Conservation (phyloP, 352 stramenopile species). For the Phytophthora rubi region DNA sequence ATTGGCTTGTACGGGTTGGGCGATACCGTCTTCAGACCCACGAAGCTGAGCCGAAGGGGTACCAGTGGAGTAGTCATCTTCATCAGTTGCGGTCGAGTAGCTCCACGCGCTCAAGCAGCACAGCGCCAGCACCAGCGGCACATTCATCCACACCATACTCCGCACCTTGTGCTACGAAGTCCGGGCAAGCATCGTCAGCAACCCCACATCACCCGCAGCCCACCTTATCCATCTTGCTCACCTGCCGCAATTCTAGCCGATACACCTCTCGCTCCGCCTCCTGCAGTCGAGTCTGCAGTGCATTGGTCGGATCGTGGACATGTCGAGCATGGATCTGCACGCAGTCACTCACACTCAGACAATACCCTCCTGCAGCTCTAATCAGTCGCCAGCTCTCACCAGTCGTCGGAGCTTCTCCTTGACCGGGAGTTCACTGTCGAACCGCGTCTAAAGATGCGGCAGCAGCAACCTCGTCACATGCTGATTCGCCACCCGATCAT, state of each 20-base stretch:
- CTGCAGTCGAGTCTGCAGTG: constrained; percentile 49
- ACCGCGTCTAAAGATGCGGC: constrained; percentile 28
- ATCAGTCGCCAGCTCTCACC: constrained; percentile 22
- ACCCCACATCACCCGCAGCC: background rate
- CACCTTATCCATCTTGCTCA: constrained; percentile 10
- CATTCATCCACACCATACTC: constrained; percentile 42
- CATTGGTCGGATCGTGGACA: constrained; percentile 57
- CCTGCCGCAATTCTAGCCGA: constrained; percentile 43
- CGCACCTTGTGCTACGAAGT: constrained; percentile 43
- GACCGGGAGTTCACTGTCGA: constrained; percentile 17
- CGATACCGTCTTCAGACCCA: constrained; percentile 8
- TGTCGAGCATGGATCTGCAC: constrained; percentile 49
- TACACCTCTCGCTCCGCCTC: constrained; percentile 52
- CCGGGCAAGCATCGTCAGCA: background rate
- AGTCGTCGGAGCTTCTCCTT: constrained; percentile 52
- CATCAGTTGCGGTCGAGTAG: constrained; percentile 22
- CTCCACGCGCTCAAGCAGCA: constrained; percentile 50
- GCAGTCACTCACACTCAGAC: too few species aligned
- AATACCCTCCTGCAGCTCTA: background rate
- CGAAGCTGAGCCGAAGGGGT: constrained; percentile 23
- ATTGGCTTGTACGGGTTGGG: constrained; percentile 1
- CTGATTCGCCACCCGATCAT: constrained; percentile 36
- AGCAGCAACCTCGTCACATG: constrained; percentile 45
- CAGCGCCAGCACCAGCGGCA: constrained; percentile 40
- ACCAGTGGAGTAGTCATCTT: constrained; percentile 3